Evolutionary conservation across 805 yeast genomes (phyloP), one percentile per base, ranked within the genome.

Genomic region (Kurtzmaniella fragi): DNA sequence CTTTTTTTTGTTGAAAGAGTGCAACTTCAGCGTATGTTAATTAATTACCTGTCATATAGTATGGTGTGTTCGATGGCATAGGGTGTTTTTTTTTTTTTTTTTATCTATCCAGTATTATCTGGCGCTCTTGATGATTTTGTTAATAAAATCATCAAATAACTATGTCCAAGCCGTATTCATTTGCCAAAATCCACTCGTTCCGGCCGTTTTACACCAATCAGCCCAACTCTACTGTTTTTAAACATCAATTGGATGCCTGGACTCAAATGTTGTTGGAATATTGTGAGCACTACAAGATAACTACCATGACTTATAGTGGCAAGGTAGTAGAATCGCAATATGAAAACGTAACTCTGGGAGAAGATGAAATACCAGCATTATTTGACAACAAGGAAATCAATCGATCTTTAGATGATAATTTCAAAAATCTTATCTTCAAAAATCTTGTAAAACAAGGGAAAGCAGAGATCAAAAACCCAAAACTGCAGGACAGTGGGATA

Each of bases 191-290:
- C 35, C 67, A 68, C 48, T 50, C 66, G 13, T 91, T 89, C 59
- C 97, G 97, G 5, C 99, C 99, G 0, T 78, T 91, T 48, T 91
- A 80, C 64, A 93, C 98, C 7, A 73, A 78, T 44, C 99, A 91
- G 61, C 89, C 93, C 16, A 90, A 91, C 50, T 74, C 80, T 28
- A 78, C 84, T 9, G 82, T 93, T 2, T 77, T 85, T 66, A 71
- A 74, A 25, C 80, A 87, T 9, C 99, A 91, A 59, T 62, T 84
- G 12, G 71, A 71, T n/a, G 77, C 84, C 39, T 91, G 99, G 99
- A 64, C 71, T 20, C 67, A 74, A 32, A 60, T 91, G 20, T 63
- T 91, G 0, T 56, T 83, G 8, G 66, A 69, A 5, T 85, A 77
- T 49, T 82, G 95, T 49, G 69, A 75, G 46, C 64, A 58, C 39